phyloP scores from a whole-genome alignment of 306 rosid species.

The Crotalaria pallida region DNA sequence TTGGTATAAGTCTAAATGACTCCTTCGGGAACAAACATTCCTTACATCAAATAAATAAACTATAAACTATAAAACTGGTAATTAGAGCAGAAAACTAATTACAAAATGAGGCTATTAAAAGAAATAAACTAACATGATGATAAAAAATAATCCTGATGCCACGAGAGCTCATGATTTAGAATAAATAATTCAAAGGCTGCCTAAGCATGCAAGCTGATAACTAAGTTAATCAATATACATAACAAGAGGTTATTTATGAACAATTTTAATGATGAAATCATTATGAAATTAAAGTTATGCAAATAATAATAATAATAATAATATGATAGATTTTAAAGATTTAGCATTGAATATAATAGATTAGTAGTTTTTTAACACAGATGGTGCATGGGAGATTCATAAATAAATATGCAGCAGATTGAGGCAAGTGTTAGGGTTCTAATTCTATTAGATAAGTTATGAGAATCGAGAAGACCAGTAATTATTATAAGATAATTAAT shows the following conservation, averaged over 20 bases:
- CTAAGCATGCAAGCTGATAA: not conserved
- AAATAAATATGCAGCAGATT: not conserved
- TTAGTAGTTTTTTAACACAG: not conserved
- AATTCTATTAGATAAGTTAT: too few relatives aligned
- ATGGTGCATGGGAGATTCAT: not conserved
- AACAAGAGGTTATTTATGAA: too few relatives aligned
- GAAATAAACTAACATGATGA: not conserved
- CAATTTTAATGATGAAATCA: too few relatives aligned
- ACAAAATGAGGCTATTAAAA: not conserved
- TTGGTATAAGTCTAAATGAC: too few relatives aligned
- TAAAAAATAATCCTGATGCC: not conserved
- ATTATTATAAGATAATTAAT: too few relatives aligned
- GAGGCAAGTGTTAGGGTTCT: conserved; percentile 15
- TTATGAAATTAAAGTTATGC: not conserved
- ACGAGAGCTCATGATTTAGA: not conserved
- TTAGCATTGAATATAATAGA: not conserved
- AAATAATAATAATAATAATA: not conserved
- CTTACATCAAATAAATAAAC: not conserved
- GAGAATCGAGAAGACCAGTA: not conserved
- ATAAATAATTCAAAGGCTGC: not conserved
- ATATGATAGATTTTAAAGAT: not conserved
- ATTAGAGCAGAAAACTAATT: not conserved
- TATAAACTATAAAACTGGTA: not conserved
- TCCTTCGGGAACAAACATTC: not conserved
- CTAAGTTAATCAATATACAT: not conserved